Evolutionary conservation across 1,284 basidiomycete genomes (phyloP), one percentile per base, ranked within the genome.

Genomic region (Pseudozyma tsukubaensis): DNA sequence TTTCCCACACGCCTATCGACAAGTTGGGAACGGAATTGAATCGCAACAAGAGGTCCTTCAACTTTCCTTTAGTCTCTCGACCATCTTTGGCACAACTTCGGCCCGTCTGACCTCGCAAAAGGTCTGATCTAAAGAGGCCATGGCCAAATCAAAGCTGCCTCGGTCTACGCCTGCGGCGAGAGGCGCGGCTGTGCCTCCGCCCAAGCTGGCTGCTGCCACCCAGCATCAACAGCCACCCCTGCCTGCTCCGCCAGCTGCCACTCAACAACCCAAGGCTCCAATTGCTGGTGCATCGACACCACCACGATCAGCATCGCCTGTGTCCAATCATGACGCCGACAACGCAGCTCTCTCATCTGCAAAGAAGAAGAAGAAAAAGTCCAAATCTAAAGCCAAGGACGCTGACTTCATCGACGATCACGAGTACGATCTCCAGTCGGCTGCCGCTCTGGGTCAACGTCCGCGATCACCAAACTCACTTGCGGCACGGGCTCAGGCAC

Each of bases 301-400:
- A 36, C 62, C 70, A 16, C 59, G 69, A 37, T 68, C 69, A 13
- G 39, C 59, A 6, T 76, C 69, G 21, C 73, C 68, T 21, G 49
- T 53, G 50, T 72, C 64, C 18, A 56, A 60, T 11, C 68, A 64
- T 45, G 65, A 72, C 49, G 49, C 50, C 43, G 73, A 76, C 56
- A 63, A 32, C 32, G 59, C 52, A 29, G 52, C 59, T 14, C 61
- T 65, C 44, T 65, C 60, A 21, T 75, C 72, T 11, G 61, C 65
- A 18, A 78, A 80, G 60, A 81, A 79, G 73, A 78, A 80, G 71
- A 80, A 80, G 65, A 81, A 78, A 36, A 81, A 81, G 76, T 75
- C 72, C 55, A 81, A 81, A 56, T 68, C 64, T 35, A 81, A 79
- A 52, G 63, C 73, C 43, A 72, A 69, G 59, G 73, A 73, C 45